Evolutionary conservation across 768 basidiomycete species (phyloP).

Genomic region (Arthromyces matolae): DNA sequence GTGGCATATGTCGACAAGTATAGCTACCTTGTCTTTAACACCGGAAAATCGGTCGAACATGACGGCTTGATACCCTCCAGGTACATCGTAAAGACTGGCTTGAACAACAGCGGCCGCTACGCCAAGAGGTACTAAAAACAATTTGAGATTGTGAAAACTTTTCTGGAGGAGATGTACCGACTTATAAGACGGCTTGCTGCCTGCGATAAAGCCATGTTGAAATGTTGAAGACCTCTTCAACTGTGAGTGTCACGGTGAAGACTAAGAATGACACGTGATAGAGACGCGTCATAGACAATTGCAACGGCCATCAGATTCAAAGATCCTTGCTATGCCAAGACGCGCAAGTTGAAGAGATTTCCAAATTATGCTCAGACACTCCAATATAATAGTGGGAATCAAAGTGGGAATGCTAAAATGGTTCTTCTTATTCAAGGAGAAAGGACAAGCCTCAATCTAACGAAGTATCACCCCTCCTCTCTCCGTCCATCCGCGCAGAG

Average conservation of each 20-base stretch:
- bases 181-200: constrained; percentile 47
- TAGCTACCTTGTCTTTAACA: constrained; percentile 70
- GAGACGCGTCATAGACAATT: neutral
- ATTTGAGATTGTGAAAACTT: neutral
- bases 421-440: too few relatives aligned
- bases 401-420: too few relatives aligned
- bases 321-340: too few relatives aligned
- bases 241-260: too few relatives aligned
- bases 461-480: constrained; percentile 48
- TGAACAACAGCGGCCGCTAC: constrained; percentile 42
- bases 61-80: constrained; percentile 89
- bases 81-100: constrained; percentile 68
- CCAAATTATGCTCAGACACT: too few relatives aligned
- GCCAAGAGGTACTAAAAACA: constrained; percentile 41
- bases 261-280: neutral
- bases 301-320: too few relatives aligned
- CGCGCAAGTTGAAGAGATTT: too few relatives aligned
- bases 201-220: constrained; percentile 49
- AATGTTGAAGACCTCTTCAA: too few relatives aligned
- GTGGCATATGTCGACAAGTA: neutral
- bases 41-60: constrained; percentile 98
- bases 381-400: too few relatives aligned
- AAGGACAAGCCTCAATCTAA: too few relatives aligned
- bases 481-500: constrained; percentile 80
- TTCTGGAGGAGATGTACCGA: constrained; percentile 24